These are phyloP conservation scores for Capronia epimyces DNA, from an alignment of 2,329 filamentous ascomycete genomes.

Conservation along the genomic window DNA sequence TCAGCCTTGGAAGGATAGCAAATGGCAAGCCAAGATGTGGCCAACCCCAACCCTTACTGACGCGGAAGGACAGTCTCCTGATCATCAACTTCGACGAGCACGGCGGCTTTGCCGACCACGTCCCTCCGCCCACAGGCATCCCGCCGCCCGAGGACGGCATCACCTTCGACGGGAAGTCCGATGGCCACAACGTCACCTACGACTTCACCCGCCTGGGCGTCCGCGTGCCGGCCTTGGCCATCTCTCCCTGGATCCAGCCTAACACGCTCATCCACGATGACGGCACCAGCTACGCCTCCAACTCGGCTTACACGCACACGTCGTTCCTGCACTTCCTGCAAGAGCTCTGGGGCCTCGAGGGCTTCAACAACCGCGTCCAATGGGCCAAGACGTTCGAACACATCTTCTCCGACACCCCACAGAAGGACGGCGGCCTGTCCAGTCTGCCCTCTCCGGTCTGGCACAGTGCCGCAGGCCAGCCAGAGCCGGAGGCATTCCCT, in stretches of 20 bases:
- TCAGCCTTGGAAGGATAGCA: background rate
- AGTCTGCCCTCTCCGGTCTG: constrained; percentile 35
- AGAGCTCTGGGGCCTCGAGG: constrained; percentile 38
- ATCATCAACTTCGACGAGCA: constrained; percentile 23
- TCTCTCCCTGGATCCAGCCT: constrained; percentile 21
- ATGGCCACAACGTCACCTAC: constrained; percentile 21
- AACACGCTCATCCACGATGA: constrained; percentile 36
- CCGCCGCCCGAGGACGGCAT: constrained; percentile 17
- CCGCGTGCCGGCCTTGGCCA: constrained; percentile 15
- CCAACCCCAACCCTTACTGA: no score
- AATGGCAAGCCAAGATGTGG: no score
- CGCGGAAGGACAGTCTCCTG: constrained; percentile 3
- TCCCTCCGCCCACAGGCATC: constrained; percentile 16
- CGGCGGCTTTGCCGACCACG: constrained; percentile 22
- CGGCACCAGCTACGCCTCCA: constrained; percentile 35
- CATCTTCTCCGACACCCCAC: constrained; percentile 33
- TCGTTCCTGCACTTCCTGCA: constrained; percentile 40
- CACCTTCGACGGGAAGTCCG: constrained; percentile 17
- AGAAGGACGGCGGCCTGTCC: constrained; percentile 24
- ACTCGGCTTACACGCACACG: constrained; percentile 39
- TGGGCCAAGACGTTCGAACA: constrained; percentile 42
- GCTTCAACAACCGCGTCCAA: constrained; percentile 40
- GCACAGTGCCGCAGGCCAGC: constrained; percentile 33
- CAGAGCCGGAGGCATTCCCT: constrained; percentile 34
- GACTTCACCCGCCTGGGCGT: constrained; percentile 19